phyloP scores from a whole-genome alignment of 306 rosid genomes.

The Prunus fruticosa region DNA sequence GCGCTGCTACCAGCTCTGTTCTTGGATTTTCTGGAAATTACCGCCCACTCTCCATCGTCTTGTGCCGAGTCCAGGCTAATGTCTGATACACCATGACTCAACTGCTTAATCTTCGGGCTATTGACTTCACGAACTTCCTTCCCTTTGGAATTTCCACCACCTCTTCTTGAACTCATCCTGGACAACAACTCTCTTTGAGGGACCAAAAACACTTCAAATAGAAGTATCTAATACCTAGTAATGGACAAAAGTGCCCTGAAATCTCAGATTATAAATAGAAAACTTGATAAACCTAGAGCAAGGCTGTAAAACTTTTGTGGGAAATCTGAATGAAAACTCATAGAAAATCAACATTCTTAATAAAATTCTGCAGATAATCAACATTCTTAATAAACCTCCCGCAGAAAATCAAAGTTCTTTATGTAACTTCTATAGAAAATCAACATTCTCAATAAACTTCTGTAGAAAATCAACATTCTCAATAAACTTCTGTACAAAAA shows the following conservation, averaged over 20 bases:
- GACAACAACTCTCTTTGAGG: neutral
- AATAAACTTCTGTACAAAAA: neutral
- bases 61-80: slow-evolving; percentile 36
- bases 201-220: too few relatives aligned
- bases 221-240: too few relatives aligned
- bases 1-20: slow-evolving; percentile 63
- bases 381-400: neutral
- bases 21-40: slow-evolving; percentile 51
- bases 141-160: slow-evolving; percentile 48
- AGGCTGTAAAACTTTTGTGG: neutral
- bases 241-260: too few relatives aligned
- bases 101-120: slow-evolving; percentile 35
- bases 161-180: slow-evolving; percentile 49
- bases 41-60: slow-evolving; percentile 72
- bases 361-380: neutral
- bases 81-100: slow-evolving; percentile 47
- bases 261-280: neutral
- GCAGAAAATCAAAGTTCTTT: neutral
- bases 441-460: neutral
- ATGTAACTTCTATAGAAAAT: neutral
- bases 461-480: neutral
- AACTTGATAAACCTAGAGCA: neutral
- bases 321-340: neutral
- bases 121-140: slow-evolving; percentile 21
- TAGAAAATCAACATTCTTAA: neutral